Evolutionary conservation across 768 basidiomycete species (phyloP).

Genomic region (Pleurotus giganteus): DNA sequence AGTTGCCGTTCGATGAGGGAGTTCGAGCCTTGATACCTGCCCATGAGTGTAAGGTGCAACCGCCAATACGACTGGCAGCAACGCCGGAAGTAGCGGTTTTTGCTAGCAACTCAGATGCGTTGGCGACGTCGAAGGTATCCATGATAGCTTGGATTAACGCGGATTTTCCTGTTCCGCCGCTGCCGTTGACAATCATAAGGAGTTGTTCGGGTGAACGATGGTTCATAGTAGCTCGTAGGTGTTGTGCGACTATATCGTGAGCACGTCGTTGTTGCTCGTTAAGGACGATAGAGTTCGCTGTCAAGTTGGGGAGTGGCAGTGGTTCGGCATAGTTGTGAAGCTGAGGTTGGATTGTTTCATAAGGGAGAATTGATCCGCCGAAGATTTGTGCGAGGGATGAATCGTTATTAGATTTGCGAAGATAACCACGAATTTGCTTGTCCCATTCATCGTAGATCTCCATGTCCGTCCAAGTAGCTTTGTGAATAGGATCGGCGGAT

Average conservation of each 20-base stretch:
- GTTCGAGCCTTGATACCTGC: background rate
- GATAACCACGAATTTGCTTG: too few species aligned
- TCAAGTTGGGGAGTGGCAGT: background rate
- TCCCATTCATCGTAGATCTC: too few species aligned
- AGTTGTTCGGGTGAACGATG: conserved; percentile 25
- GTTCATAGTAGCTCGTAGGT: conserved; percentile 19
- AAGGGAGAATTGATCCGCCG: too few species aligned
- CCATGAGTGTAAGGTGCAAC: background rate
- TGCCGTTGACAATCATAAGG: conserved; percentile 36
- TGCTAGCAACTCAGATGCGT: background rate
- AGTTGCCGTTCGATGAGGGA: too few species aligned
- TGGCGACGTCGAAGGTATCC: conserved; percentile 22
- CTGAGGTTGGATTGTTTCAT: background rate
- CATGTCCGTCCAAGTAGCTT: too few species aligned
- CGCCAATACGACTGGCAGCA: background rate
- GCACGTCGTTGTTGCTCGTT: conserved; percentile 34
- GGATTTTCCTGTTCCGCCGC: conserved; percentile 45
- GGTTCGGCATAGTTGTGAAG: background rate
- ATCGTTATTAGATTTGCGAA: too few species aligned
- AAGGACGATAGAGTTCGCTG: conserved; percentile 6
- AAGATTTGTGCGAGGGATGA: too few species aligned
- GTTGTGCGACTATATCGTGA: conserved; percentile 32
- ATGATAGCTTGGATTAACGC: conserved; percentile 36
- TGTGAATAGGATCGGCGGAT: too few species aligned
- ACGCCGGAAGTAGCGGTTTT: conserved; percentile 17